Conservation (phyloP, 2,329 filamentous ascomycete genomes). For the Talaromyces atroroseus region DNA sequence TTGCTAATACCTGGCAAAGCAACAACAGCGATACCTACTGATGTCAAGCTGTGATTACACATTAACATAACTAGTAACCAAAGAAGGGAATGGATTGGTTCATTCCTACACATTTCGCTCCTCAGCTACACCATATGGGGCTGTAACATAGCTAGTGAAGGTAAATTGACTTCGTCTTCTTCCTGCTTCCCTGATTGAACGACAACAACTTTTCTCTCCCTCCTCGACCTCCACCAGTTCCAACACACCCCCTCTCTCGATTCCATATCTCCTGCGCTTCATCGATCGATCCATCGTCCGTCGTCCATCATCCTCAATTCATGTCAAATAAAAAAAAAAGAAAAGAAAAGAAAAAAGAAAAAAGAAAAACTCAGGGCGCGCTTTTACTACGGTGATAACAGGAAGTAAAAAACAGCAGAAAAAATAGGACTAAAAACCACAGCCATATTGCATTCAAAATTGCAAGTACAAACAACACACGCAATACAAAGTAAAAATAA, state of each 20-base stretch:
- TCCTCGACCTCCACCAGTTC: not conserved
- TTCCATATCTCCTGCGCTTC: not conserved
- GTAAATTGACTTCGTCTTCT: not conserved
- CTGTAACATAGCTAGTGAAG: not conserved
- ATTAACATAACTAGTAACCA: not conserved
- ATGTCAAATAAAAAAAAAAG: too few species aligned
- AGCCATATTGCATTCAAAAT: not conserved
- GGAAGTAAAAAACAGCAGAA: not conserved
- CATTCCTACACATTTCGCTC: not conserved
- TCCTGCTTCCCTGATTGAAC: not conserved
- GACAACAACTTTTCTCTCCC: not conserved
- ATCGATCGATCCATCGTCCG: not conserved
- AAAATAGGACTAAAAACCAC: not conserved
- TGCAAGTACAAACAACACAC: constrained; percentile 12
- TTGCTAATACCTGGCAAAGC: too few species aligned
- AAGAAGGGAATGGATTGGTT: not conserved
- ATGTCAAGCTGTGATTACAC: too few species aligned
- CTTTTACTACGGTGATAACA: not conserved
- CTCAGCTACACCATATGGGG: not conserved
- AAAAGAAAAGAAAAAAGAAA: too few species aligned
- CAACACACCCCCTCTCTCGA: not conserved
- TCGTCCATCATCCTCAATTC: not conserved
- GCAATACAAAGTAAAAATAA: constrained; percentile 12
- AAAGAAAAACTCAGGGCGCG: not conserved
- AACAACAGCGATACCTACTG: too few species aligned